Base-by-base conservation (phyloP, 495 filamentous ascomycete species). In the Chaetomium fimeti region DNA sequence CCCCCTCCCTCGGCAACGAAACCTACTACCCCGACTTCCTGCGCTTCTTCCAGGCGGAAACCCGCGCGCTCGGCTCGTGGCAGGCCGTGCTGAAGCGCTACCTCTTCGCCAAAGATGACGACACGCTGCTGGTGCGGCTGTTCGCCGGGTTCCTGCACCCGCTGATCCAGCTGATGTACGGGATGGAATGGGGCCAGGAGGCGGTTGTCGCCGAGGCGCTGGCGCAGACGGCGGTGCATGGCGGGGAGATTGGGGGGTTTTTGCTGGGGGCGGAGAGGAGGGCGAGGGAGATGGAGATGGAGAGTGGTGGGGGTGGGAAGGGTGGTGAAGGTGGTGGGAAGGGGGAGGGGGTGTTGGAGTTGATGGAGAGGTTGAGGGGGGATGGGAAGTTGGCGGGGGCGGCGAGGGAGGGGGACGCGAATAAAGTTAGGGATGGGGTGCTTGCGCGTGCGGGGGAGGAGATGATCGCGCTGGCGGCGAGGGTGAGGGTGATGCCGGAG, bases 91-190 rank as follows among this genome's bases (percentile, higher is more conserved):
- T 96, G 28, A 74, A 78, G 7, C 82, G 88, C 65, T 89, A 89
- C 66, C 11, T 93, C 1, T 91, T 96, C 53, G 81, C 45, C 52
- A 81, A 52, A 0, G 28, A 18, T 22, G 45, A 22, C 5, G 54
- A 58, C 3, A 38, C 45, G 22, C 9, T 73, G 27, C 42, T 75
- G 2, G 58, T 73, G 9, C 69, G 69, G 13, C 45, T 72, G 40
- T 70, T 69, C 63, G 42, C 64, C 81, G 90, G 89, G 1, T 84
- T 93, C 64, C 68, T 94, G 2, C 92, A 97, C 70, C 90, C 91
- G 11, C 64, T 93, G 8, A 96, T 96, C 67, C 91, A 96, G 67
- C 81, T 96, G 13, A 90, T 91, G 45, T 94, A 90, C 70, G 91
- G 88, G 2, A 67, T 96, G 20, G 91, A 96, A 67, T 95, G 91